These are phyloP conservation scores for Arthrobotrys megalospora DNA, from an alignment of 2,329 filamentous ascomycete species.

Conservation along the genomic window DNA sequence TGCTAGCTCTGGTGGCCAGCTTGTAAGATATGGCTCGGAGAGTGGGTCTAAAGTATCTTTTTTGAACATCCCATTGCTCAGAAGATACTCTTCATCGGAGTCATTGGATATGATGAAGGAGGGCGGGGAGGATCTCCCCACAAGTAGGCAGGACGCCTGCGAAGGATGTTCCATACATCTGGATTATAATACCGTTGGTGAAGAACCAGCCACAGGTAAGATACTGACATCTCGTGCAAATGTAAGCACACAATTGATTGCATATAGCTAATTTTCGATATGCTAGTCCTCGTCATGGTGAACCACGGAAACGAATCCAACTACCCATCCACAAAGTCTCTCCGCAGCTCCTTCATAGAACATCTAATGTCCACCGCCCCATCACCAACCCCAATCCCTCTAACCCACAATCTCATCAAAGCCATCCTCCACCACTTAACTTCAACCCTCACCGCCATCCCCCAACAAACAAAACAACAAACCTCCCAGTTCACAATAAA, in stretches of 20 bases:
- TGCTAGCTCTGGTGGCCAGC: slow-evolving; percentile 50
- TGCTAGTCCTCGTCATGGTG: slow-evolving; percentile 42
- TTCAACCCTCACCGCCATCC: slow-evolving; percentile 27
- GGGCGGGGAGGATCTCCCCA: not conserved
- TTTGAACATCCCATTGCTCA: slow-evolving; percentile 54
- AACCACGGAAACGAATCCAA: slow-evolving; percentile 4
- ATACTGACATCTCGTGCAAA: not conserved
- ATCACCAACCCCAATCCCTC: not conserved
- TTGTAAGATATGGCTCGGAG: slow-evolving; percentile 46
- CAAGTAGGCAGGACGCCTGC: not conserved
- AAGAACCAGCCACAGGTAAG: slow-evolving; percentile 37
- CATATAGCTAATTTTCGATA: too few relatives aligned
- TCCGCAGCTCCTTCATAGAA: slow-evolving; percentile 46
- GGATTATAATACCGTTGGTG: slow-evolving; percentile 5
- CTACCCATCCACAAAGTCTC: not conserved
- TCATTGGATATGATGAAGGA: slow-evolving; percentile 6
- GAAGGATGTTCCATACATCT: slow-evolving; percentile 57
- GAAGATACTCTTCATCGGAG: slow-evolving; percentile 39
- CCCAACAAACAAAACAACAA: slow-evolving; percentile 39
- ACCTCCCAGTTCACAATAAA: slow-evolving; percentile 52
- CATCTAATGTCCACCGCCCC: slow-evolving; percentile 35
- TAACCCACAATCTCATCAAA: slow-evolving; percentile 44
- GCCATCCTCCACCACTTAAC: slow-evolving; percentile 46
- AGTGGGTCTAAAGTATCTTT: slow-evolving; percentile 47
- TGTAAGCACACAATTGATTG: not conserved